Evolutionary conservation across 2,329 filamentous ascomycete genomes (phyloP).

Genomic region (Colletotrichum aenigma): DNA sequence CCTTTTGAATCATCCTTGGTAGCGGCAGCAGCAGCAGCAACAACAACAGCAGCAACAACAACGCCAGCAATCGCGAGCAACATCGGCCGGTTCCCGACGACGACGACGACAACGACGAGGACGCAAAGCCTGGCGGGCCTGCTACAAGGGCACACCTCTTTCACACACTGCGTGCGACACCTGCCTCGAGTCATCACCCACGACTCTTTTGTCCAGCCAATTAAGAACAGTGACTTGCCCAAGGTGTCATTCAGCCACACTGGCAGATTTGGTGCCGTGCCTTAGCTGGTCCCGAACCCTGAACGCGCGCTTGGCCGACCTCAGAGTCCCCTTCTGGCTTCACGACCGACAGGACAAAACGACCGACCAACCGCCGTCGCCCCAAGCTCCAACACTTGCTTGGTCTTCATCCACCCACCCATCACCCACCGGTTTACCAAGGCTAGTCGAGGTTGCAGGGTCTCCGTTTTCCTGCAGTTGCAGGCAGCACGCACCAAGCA

Average conservation of each 20-base stretch:
- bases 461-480: constrained; percentile 8
- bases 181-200: constrained; percentile 4
- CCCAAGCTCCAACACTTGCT: background rate
- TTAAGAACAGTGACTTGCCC: background rate
- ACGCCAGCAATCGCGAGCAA: background rate
- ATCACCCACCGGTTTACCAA: background rate
- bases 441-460: background rate
- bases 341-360: constrained; percentile 10
- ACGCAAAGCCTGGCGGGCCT: background rate
- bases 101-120: background rate
- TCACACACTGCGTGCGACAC: background rate
- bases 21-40: background rate
- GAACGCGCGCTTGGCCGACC: constrained; percentile 3
- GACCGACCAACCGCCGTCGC: constrained; percentile 11
- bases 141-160: background rate
- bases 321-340: constrained; percentile 6
- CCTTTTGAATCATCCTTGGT: background rate
- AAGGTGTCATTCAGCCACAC: constrained; percentile 2
- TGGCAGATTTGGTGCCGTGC: background rate
- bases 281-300: background rate
- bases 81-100: background rate
- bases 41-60: background rate
- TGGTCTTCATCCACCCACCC: background rate
- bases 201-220: background rate
- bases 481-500: background rate